A percentile compares a stretch with the other conserved stretches of the same genome.
These are phyloP conservation scores for Penicillium corylophilum DNA, from an alignment of 2,329 filamentous ascomycete genomes.

Conservation along the genomic window DNA sequence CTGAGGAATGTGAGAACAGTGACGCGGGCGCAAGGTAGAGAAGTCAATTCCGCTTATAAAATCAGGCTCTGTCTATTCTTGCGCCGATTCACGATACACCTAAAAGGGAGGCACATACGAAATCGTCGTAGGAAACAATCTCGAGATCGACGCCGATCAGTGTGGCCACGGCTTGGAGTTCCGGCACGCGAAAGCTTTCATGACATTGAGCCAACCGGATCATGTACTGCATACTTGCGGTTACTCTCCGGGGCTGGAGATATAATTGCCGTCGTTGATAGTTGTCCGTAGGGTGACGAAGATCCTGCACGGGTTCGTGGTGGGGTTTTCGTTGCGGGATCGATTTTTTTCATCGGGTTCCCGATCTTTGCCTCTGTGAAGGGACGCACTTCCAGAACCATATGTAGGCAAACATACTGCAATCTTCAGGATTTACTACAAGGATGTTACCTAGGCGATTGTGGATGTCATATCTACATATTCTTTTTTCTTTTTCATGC, in stretches of 20 bases:
- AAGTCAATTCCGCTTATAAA: not conserved
- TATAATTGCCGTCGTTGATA: not conserved
- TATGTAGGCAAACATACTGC: too few relatives aligned
- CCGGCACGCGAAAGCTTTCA: slow-evolving; percentile 83
- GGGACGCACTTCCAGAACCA: not conserved
- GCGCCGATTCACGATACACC: not conserved
- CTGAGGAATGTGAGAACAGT: not conserved
- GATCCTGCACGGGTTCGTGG: not conserved
- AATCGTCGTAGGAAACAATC: slow-evolving; percentile 70
- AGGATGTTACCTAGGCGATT: not conserved
- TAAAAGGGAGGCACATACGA: slow-evolving; percentile 55
- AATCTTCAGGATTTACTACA: not conserved
- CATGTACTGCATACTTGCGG: slow-evolving; percentile 65
- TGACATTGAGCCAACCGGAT: slow-evolving; percentile 87
- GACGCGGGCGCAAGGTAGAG: not conserved
- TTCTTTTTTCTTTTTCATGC: not conserved
- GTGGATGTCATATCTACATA: too few relatives aligned
- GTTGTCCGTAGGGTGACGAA: not conserved
- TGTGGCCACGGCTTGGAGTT: slow-evolving; percentile 76
- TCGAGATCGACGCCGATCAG: slow-evolving; percentile 66
- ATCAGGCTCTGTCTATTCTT: not conserved
- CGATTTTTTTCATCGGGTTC: slow-evolving; percentile 12
- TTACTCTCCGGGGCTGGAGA: not conserved
- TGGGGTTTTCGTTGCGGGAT: slow-evolving; percentile 18
- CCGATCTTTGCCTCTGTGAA: slow-evolving; percentile 2